Evolutionary conservation across 1,284 basidiomycete genomes (phyloP).

Genomic region (Pseudozyma thailandica): DNA sequence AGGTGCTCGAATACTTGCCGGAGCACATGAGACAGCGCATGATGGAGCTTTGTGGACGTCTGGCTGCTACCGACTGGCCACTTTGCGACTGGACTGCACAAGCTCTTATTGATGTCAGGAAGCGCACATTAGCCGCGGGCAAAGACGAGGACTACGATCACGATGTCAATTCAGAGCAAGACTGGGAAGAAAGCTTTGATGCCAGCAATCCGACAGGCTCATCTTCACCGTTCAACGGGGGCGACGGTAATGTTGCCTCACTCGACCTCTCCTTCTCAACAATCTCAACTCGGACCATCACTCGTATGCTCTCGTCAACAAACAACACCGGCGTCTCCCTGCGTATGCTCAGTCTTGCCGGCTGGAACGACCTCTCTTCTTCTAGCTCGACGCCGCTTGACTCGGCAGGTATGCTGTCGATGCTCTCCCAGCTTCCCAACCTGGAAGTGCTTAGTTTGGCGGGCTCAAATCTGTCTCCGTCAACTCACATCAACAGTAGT

Average conservation of each 20-base stretch:
- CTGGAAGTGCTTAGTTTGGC: conserved; percentile 36
- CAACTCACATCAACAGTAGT: not conserved
- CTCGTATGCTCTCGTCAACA: conserved; percentile 5
- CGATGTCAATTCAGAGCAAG: not conserved
- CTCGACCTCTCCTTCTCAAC: conserved; percentile 42
- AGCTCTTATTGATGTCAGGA: conserved; percentile 9
- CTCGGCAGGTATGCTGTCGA: conserved; percentile 7
- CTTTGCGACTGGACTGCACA: conserved; percentile 26
- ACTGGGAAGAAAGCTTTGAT: conserved; percentile 12
- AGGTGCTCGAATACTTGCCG: conserved; percentile 33
- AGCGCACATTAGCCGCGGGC: not conserved
- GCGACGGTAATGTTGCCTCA: not conserved
- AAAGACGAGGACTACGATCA: not conserved
- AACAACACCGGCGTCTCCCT: conserved; percentile 11
- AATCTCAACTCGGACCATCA: conserved; percentile 14
- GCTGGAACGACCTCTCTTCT: conserved; percentile 3
- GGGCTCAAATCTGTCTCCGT: conserved; percentile 9
- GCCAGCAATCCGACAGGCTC: not conserved
- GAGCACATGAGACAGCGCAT: conserved; percentile 29
- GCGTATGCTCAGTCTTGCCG: conserved; percentile 36
- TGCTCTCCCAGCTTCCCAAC: conserved; percentile 29
- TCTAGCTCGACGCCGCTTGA: conserved; percentile 1
- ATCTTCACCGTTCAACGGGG: not conserved
- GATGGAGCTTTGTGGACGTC: conserved; percentile 28
- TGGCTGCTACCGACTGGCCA: conserved; percentile 21